These are phyloP conservation scores for Bacidia rubella DNA, from an alignment of 495 filamentous ascomycete species.

Conservation along the genomic window DNA sequence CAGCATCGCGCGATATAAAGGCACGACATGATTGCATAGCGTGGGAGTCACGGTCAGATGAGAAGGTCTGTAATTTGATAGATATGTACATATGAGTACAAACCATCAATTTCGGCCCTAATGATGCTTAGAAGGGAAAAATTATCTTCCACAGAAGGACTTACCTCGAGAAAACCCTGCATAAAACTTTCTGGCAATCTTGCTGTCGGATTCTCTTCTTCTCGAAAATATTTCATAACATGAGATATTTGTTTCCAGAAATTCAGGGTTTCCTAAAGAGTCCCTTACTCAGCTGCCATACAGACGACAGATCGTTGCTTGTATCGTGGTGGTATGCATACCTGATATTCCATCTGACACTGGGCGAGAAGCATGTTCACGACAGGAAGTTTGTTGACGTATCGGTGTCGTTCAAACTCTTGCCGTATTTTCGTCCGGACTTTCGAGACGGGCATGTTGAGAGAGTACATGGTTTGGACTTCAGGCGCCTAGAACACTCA, in stretches of 20 bases:
- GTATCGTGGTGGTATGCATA: conserved; percentile 15
- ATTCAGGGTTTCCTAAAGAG: conserved; percentile 79
- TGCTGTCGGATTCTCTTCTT: conserved; percentile 70
- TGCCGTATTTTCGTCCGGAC: conserved; percentile 91
- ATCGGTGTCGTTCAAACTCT: conserved; percentile 93
- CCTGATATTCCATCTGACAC: conserved; percentile 83
- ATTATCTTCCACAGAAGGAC: conserved; percentile 1
- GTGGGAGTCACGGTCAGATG: conserved; percentile 1
- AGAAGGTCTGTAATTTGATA: neutral
- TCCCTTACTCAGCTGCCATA: neutral
- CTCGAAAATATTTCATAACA: conserved; percentile 91
- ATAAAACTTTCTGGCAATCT: conserved; percentile 79
- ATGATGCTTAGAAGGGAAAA: neutral
- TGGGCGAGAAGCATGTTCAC: conserved; percentile 82
- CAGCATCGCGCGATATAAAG: neutral
- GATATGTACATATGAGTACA: neutral
- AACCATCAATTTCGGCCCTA: conserved; percentile 18
- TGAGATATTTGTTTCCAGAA: conserved; percentile 98
- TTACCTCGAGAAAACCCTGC: conserved; percentile 79
- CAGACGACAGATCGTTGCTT: neutral
- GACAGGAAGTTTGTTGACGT: conserved; percentile 72
- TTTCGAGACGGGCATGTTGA: conserved; percentile 73
- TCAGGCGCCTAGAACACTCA: conserved; percentile 60
- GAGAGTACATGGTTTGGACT: conserved; percentile 88
- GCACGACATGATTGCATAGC: neutral